Base-by-base conservation (phyloP, 345 rosid species). In the Salix koriyanagi region DNA sequence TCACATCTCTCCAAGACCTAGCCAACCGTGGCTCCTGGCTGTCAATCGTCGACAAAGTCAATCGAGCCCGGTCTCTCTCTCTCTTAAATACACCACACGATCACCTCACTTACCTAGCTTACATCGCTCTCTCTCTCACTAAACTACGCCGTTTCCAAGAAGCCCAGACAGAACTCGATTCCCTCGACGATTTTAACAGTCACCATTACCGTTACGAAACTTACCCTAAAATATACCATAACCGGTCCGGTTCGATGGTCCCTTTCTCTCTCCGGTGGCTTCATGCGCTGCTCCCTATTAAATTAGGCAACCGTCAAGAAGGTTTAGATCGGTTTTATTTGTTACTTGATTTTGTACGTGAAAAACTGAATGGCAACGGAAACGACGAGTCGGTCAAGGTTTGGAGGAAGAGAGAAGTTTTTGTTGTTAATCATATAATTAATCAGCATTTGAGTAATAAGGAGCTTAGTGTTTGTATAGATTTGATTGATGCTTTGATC, bases 221-320 rank as follows among this genome's bases (percentile, higher is more conserved):
- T 11, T 90, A 90, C 77, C 99, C 98, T 7, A 81, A 86, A 46
- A 70, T 87, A 39, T 93, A 93, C 83, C 90, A 89, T 0, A 84
- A 83, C 76, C 88, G 94, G 56, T 79, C 80, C 4, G 99, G 99
- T 19, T 96, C 99, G 37, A 92, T 96, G 97, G 90, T 93, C 23
- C 99, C 99, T 41, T 96, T 96, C 88, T 79, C 87, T 46, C 86
- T 96, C 34, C 92, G 98, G 61, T 96, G 95, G 94, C 87, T 96
- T 60, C 85, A 91, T 48, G 93, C 94, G 41, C 76, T 93, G 65
- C 67, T 93, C 19, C 98, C 94, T 0, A 77, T 85, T 18, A 96
- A 90, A 78, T 68, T 89, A 14, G 92, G 90, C 12, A 84, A 83
- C 36, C 92, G 94, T 19, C 90, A 83, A 70, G 87, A 87, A 54